Conservation (phyloP, 139 green algal genomes). For the Chlorella vulgaris region DNA sequence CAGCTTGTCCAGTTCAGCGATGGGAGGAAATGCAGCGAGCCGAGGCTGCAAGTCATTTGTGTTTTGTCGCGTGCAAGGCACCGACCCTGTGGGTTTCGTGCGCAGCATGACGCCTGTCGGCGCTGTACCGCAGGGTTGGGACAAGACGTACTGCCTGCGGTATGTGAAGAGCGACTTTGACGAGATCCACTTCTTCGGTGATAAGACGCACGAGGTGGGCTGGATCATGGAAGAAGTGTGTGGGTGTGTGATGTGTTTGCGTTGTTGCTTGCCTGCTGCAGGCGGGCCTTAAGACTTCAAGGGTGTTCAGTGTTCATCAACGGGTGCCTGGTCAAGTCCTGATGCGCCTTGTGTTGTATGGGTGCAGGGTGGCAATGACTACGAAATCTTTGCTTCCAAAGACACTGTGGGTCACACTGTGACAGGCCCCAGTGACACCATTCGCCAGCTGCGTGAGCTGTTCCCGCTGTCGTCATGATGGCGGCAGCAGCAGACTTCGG, state of each 20-base stretch:
- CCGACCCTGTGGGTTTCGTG: too few relatives aligned
- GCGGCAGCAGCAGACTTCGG: background rate
- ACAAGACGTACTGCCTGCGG: conserved; percentile 99
- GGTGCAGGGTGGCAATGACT: conserved; percentile 98
- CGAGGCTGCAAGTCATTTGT: too few relatives aligned
- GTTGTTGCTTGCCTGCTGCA: background rate
- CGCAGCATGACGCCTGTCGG: too few relatives aligned
- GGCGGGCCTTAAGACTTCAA: too few relatives aligned
- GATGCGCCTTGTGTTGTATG: background rate
- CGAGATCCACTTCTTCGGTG: conserved; percentile 99
- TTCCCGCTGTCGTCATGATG: conserved; percentile 50
- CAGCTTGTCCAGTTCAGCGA: too few relatives aligned
- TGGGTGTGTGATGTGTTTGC: background rate
- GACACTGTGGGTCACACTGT: conserved; percentile 94
- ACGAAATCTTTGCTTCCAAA: conserved; percentile 92
- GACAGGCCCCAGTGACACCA: conserved; percentile 87
- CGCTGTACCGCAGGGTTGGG: conserved; percentile 87
- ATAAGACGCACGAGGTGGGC: conserved; percentile 95
- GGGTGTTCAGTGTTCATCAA: too few relatives aligned
- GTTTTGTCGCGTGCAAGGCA: too few relatives aligned
- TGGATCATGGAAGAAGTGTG: background rate
- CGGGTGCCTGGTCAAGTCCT: too few relatives aligned
- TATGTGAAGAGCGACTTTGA: conserved; percentile 93
- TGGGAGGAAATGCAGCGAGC: too few relatives aligned
- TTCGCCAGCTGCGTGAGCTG: conserved; percentile 78